Conservation (phyloP, 2,329 filamentous ascomycete genomes). For the Fusarium protoensiforme region DNA sequence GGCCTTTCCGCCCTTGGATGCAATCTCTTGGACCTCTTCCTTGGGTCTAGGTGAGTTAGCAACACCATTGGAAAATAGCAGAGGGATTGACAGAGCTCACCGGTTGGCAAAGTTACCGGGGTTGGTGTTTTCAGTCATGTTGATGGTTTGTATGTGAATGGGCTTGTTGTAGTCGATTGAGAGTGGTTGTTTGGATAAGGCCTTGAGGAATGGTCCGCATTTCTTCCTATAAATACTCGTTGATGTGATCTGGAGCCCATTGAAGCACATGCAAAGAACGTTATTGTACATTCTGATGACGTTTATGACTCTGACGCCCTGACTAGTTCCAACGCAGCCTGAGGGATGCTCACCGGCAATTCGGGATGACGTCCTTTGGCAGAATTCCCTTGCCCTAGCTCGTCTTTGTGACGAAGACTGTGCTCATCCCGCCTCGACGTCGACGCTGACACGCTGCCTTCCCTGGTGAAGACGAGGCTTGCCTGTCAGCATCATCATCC, state of each 20-base stretch:
- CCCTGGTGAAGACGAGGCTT: background rate
- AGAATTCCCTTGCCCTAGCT: background rate
- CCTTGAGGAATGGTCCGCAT: fast-evolving
- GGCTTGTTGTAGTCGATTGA: background rate
- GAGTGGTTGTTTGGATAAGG: background rate
- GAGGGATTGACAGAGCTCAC: slow-evolving; percentile 1
- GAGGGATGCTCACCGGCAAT: background rate
- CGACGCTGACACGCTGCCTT: background rate
- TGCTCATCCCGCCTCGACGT: background rate
- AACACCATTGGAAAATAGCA: too few species aligned
- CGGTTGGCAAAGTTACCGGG: slow-evolving; percentile 46
- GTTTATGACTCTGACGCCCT: slow-evolving; percentile 4
- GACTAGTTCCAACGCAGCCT: background rate
- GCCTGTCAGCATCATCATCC: background rate
- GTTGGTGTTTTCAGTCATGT: slow-evolving; percentile 38
- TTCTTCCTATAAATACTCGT: background rate
- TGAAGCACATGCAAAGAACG: background rate
- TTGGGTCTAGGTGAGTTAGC: slow-evolving; percentile 44
- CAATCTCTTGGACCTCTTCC: slow-evolving; percentile 57
- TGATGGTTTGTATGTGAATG: background rate
- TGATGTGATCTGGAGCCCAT: background rate
- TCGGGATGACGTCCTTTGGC: slow-evolving; percentile 12
- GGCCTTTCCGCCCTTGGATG: slow-evolving; percentile 53
- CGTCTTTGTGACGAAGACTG: background rate
- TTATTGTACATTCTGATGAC: background rate